Percentiles rank a stretch among this genome's conserved stretches.
Conservation (phyloP, 805 yeast genomes). For the Sugiyamaella chiloensis region DNA sequence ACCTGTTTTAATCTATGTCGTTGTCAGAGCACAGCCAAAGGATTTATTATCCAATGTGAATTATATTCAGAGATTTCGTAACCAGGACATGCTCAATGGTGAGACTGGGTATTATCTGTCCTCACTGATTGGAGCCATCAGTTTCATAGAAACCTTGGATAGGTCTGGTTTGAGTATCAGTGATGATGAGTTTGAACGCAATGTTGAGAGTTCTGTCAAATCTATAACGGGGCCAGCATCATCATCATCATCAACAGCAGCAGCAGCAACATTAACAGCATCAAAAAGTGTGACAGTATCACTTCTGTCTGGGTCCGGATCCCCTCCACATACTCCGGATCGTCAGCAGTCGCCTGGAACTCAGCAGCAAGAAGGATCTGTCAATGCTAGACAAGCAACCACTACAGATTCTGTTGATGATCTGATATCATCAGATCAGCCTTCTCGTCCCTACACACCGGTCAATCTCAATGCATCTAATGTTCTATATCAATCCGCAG, state of each 20-base stretch:
- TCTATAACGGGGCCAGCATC: constrained; percentile 37
- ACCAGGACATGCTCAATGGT: constrained; percentile 70
- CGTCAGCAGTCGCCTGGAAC: constrained; percentile 12
- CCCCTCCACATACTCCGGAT: constrained; percentile 25
- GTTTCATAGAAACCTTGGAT: constrained; percentile 65
- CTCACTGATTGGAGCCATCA: constrained; percentile 84
- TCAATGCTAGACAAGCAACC: background rate
- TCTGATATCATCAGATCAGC: background rate
- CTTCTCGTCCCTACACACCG: constrained; percentile 6
- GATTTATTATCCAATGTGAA: constrained; percentile 72
- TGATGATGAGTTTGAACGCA: constrained; percentile 55
- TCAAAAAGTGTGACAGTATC: background rate
- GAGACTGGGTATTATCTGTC: constrained; percentile 90
- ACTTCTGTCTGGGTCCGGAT: constrained; percentile 12
- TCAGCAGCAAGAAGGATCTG: background rate
- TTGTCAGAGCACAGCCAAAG: constrained; percentile 63
- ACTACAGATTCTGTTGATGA: background rate
- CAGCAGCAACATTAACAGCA: too few relatives aligned
- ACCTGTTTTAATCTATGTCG: constrained; percentile 80
- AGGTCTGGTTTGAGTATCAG: constrained; percentile 56
- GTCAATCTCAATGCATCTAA: constrained; percentile 29
- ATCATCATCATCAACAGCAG: too few relatives aligned
- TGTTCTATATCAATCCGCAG: constrained; percentile 43
- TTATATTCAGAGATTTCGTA: constrained; percentile 83
- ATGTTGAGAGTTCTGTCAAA: constrained; percentile 38